Conservation (phyloP, 495 filamentous ascomycete genomes). For the Xylaria longipes region DNA sequence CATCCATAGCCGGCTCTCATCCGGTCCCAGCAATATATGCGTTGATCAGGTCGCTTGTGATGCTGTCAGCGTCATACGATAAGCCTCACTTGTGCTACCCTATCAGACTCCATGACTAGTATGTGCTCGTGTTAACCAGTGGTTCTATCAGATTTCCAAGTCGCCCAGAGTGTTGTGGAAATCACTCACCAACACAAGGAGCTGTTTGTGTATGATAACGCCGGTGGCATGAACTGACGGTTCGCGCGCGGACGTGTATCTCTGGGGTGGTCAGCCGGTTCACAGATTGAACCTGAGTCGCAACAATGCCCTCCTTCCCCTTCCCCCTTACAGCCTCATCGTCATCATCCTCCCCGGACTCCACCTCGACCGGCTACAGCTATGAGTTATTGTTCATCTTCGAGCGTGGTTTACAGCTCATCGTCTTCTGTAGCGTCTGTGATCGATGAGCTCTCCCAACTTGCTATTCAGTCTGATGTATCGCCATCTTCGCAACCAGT, state of each 20-base stretch:
- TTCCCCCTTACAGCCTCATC: constrained; percentile 17
- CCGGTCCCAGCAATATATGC: not conserved
- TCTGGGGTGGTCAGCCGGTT: constrained; percentile 42
- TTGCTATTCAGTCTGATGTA: constrained; percentile 21
- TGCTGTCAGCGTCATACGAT: constrained; percentile 2
- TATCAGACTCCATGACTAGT: constrained; percentile 21
- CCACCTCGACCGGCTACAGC: constrained; percentile 20
- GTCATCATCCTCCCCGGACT: constrained; percentile 8
- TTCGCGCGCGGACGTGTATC: constrained; percentile 40
- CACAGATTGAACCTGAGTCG: constrained; percentile 30
- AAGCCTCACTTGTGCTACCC: not conserved
- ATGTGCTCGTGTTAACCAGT: not conserved
- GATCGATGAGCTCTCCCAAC: constrained; percentile 8
- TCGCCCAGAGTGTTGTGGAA: constrained; percentile 83
- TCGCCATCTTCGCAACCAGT: constrained; percentile 21
- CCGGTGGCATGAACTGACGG: constrained; percentile 41
- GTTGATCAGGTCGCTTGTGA: not conserved
- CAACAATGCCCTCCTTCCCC: constrained; percentile 21
- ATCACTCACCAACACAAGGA: constrained; percentile 83
- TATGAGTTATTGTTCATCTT: constrained; percentile 25
- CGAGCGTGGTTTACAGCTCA: constrained; percentile 23
- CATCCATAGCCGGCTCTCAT: not conserved
- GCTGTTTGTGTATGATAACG: constrained; percentile 55
- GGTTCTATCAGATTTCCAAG: constrained; percentile 71
- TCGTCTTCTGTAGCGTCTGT: constrained; percentile 11